Conservation (phyloP, 208 protist species). For the Leishmania turanica region DNA sequence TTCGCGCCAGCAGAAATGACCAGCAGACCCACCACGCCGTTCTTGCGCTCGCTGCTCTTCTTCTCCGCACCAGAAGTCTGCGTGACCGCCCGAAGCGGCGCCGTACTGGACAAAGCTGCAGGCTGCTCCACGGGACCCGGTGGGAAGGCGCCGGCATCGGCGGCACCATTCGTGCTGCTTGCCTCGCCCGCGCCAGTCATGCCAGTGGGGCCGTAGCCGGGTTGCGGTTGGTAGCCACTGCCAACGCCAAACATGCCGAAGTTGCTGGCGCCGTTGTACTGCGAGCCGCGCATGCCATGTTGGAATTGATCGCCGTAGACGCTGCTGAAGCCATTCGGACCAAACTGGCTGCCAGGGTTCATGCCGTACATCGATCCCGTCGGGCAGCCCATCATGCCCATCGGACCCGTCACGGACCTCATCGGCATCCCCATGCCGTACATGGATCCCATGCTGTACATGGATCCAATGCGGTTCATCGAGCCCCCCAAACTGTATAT, state of each 20-base stretch:
- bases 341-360: constrained; percentile 13
- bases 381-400: constrained; percentile 27
- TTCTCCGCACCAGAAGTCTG: background rate
- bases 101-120: background rate
- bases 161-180: background rate
- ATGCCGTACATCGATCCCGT: constrained; percentile 43
- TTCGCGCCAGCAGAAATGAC: constrained; percentile 21
- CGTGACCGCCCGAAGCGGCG: background rate
- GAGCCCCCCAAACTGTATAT: constrained; percentile 21
- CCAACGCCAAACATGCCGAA: constrained; percentile 23
- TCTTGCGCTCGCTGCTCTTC: constrained; percentile 8
- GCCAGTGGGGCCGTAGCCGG: constrained; percentile 22
- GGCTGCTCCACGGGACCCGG: background rate
- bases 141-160: background rate
- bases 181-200: constrained; percentile 28
- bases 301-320: constrained; percentile 31
- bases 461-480: constrained; percentile 30
- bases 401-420: constrained; percentile 14
- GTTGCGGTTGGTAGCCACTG: constrained; percentile 2
- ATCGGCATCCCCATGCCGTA: constrained; percentile 40
- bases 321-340: constrained; percentile 28
- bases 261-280: constrained; percentile 24
- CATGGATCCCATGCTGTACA: constrained; percentile 45
- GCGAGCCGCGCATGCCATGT: constrained; percentile 1
- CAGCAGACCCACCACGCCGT: constrained; percentile 4